Percentiles rank a stretch among this genome's conserved stretches.
phyloP scores from a whole-genome alignment of 108 stramenopile genomes.

The Fistulifera pelliculosa region DNA sequence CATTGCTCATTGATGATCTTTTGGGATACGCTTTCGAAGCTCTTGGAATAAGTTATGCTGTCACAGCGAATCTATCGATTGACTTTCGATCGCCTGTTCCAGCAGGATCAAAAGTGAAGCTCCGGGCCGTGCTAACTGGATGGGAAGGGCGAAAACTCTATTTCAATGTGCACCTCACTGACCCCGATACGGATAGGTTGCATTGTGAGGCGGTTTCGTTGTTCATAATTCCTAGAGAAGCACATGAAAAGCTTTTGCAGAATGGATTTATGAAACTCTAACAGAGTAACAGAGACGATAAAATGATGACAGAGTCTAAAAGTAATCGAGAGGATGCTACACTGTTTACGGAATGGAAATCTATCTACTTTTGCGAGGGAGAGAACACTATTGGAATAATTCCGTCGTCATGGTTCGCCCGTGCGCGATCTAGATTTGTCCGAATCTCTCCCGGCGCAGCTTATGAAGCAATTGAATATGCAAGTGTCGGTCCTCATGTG shows the following conservation, averaged over 20 bases:
- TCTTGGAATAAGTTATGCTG: constrained; percentile 20
- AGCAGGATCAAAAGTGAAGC: constrained; percentile 19
- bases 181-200: constrained; percentile 21
- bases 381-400: too few relatives aligned
- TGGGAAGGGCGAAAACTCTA: constrained; percentile 30
- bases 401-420: too few relatives aligned
- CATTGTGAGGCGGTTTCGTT: constrained; percentile 43
- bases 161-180: constrained; percentile 19
- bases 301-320: too few relatives aligned
- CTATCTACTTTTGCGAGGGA: too few relatives aligned
- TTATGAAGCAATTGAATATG: constrained; percentile 8
- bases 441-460: not conserved
- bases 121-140: constrained; percentile 18
- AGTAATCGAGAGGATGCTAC: too few relatives aligned
- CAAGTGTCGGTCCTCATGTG: not conserved
- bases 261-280: too few relatives aligned
- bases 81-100: constrained; percentile 33
- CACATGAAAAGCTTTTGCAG: constrained; percentile 2
- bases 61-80: constrained; percentile 37
- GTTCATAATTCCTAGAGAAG: constrained; percentile 35
- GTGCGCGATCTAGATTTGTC: too few relatives aligned
- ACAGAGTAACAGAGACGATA: too few relatives aligned
- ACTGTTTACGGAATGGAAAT: too few relatives aligned
- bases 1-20: constrained; percentile 45
- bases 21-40: constrained; percentile 40